Conservation (phyloP, 2,329 filamentous ascomycete genomes). For the Exophiala xenobiotica region DNA sequence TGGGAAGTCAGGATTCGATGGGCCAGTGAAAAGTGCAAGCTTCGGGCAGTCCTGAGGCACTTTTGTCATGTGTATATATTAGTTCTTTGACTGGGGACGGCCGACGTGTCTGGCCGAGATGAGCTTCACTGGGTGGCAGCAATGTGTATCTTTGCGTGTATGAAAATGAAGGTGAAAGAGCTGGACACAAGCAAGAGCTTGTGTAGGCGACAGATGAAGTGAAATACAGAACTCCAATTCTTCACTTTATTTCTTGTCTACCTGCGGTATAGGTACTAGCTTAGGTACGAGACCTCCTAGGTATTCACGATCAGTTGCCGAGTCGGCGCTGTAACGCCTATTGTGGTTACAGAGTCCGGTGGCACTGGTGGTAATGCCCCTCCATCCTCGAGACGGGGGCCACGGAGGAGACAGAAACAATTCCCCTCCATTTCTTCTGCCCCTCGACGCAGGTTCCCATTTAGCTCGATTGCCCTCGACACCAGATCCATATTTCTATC, state of each 20-base stretch:
- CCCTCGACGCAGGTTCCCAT: background rate
- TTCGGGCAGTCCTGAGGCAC: constrained; percentile 2
- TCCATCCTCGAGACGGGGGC: background rate
- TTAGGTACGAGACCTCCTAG: no score
- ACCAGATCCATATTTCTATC: constrained; percentile 10
- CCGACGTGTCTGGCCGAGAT: background rate
- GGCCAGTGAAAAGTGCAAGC: background rate
- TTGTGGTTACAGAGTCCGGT: no score
- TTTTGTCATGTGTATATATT: constrained; percentile 9
- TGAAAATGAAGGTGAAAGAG: background rate
- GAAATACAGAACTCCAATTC: no score
- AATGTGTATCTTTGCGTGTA: constrained; percentile 4
- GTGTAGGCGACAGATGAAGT: no score
- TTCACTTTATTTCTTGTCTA: no score
- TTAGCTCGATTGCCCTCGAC: background rate
- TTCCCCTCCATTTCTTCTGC: background rate
- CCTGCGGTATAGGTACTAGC: no score
- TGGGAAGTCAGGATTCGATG: background rate
- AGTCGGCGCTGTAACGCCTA: no score
- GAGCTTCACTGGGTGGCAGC: background rate
- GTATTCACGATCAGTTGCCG: no score
- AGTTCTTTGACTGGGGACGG: constrained; percentile 1
- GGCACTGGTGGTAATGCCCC: no score
- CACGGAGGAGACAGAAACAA: background rate
- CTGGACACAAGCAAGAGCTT: background rate